Percentiles rank a stretch among this genome's conserved stretches.
Conservation (phyloP, 169 alveolate species). For the Cryptosporidium ryanae region DNA sequence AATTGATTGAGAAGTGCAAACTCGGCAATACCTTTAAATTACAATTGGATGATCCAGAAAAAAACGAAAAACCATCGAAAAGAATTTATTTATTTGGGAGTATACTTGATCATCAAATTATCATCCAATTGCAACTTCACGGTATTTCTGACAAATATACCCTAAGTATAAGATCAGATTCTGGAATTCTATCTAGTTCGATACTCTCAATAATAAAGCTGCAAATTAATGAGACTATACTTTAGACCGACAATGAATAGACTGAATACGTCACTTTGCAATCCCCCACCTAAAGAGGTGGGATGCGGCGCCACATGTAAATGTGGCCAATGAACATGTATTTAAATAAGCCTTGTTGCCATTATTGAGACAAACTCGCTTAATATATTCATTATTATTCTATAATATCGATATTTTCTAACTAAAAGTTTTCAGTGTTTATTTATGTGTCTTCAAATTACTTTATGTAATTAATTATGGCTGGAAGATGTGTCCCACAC, state of each 20-base stretch:
- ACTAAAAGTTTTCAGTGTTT: background rate
- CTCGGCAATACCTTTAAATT: constrained; percentile 29
- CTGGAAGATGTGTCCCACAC: constrained; percentile 46
- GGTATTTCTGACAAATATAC: constrained; percentile 8
- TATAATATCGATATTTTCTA: too few relatives aligned
- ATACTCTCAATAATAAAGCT: constrained; percentile 28
- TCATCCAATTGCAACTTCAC: constrained; percentile 20
- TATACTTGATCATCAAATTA: constrained; percentile 12
- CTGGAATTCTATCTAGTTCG: constrained; percentile 32
- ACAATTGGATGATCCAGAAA: constrained; percentile 4
- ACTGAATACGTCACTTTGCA: constrained; percentile 70
- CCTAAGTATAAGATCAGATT: constrained; percentile 64
- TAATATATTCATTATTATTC: too few relatives aligned
- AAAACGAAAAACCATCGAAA: background rate
- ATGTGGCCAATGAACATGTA: constrained; percentile 72
- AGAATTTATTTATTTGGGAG: constrained; percentile 36
- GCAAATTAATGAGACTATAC: constrained; percentile 7
- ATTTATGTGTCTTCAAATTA: background rate
- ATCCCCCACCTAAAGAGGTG: constrained; percentile 70
- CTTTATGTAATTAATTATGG: constrained; percentile 8
- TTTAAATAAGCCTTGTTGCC: too few relatives aligned
- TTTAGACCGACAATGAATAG: constrained; percentile 54
- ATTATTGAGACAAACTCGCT: too few relatives aligned
- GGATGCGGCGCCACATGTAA: constrained; percentile 77
- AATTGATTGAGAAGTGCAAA: constrained; percentile 22